Evolutionary conservation across 2,329 filamentous ascomycete species (phyloP), one percentile per base, ranked within the genome.

Genomic region (Nemania sp.): DNA sequence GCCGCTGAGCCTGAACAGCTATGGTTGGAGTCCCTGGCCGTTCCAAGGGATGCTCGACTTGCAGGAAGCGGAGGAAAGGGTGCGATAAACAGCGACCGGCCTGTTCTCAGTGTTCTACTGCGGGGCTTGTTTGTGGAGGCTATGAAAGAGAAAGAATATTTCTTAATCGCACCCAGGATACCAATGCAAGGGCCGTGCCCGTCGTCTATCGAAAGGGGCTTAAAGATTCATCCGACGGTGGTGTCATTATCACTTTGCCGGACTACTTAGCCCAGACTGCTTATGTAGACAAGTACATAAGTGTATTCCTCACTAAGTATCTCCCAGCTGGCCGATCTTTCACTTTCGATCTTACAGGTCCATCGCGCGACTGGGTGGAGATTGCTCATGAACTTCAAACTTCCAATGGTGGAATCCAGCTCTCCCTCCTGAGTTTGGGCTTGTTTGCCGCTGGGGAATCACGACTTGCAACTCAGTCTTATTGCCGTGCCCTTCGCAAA

Each of bases 21-120:
- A 61, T 61, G 59, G 59, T 61, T 19, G 59, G 59, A 8, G 59
- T 61, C 14, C 59, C 59, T 1, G 59, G 59, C 3, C 51, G 57
- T 22, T 61, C 59, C 8, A 61, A 60, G 44, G 57, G 45, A 28
- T 61, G 59, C 37, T 46, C 24, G 20, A 61, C 59, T 14, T 61
- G 59, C 42, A 49, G 54, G 24, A 51, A 30, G 28, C 51, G 59
- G 26, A 57, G 52, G 49, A 61, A 61, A 40, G 59, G 59, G 8
- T 61, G 59, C 19, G 59, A 61, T 40, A 26, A 30, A 15, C 30
- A 36, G 19, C 57, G 41, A 6, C 59, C 59, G 3, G 24, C 20
- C 9, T 61, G 59, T 33, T 55, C 42, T 12, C 57, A 60, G 39
- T 61, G 59, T 34, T 43, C 39, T 4, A 28, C 12, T n/a, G 51